Base-by-base conservation (phyloP, 1,139 yeast species). In the Nadsonia commutata region DNA sequence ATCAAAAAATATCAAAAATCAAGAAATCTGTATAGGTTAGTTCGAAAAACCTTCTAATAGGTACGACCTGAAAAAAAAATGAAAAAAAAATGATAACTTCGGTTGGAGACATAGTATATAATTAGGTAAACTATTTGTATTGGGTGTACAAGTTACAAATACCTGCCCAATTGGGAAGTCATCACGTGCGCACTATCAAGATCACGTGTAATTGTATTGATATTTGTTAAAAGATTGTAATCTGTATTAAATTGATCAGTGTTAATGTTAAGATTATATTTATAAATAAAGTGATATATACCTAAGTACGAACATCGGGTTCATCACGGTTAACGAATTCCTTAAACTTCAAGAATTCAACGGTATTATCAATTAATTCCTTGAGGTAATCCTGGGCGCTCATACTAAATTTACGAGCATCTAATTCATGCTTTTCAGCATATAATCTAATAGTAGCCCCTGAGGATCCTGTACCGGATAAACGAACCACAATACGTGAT, bases 381-480 rank as follows among this genome's bases (percentile, higher is more conserved):
- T 68, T 67, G 56, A 90, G 72, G 63, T 67, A 86, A 37, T 77
- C 76, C 52, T 81, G 84, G n/a, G 88, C 94, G 40, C 68, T 62
- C 47, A 64, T 54, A 8, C 56, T 56, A 56, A 72, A 76, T 39
- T 69, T 70, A 16, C 73, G 51, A 46, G 65, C 60, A 56, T 85
- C 94, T 43, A 63, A 56, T 38, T 81, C 76, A 65, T 83, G 88
- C 64, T 80, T 80, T 64, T 90, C 98, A 60, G 88, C 69, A 64
- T 90, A 90, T 52, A 90, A 70, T 64, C 99, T 78, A 49, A 93
- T 88, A 2, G 99, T 90, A 18, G 98, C 97, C 40, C 98, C 99
- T 1, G 95, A 79, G 1, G 97, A 86, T 5, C 99, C 99, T 11
- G 99, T 90, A 46, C 99, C 99, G 0, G 96, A 85, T 52, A 90